These are phyloP conservation scores for Phlyctochytrium bullatum DNA, from an alignment of 192 early-diverging fungal genomes.

Conservation along the genomic window DNA sequence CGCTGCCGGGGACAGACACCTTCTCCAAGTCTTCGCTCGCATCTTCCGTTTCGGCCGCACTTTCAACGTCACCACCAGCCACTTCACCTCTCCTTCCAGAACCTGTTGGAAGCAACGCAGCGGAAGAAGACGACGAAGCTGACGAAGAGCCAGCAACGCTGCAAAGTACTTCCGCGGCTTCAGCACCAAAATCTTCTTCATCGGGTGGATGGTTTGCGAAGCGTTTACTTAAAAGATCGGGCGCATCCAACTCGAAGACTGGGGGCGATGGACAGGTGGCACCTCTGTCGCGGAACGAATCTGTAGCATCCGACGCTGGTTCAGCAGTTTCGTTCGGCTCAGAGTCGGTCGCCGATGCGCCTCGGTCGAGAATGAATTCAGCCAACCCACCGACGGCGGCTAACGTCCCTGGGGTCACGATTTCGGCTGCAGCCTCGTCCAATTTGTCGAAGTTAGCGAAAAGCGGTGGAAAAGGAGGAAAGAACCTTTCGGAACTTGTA, in stretches of 20 bases:
- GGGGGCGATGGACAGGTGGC: neutral
- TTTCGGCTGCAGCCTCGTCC: neutral
- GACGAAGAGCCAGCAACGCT: neutral
- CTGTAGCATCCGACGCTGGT: neutral
- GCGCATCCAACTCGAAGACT: no score
- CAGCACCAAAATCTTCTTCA: neutral
- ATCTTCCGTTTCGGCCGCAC: no score
- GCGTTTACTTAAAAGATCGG: neutral
- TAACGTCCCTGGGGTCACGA: neutral
- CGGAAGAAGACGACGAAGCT: neutral
- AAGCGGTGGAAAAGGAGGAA: slow-evolving; percentile 5
- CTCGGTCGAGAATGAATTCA: neutral
- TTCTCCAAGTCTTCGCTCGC: no score
- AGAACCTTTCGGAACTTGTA: neutral
- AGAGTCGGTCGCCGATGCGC: neutral
- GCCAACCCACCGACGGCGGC: neutral
- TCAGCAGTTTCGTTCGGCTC: no score
- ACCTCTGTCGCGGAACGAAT: neutral
- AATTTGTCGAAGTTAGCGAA: neutral
- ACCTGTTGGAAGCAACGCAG: neutral
- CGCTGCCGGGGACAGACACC: no score
- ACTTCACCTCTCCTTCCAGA: neutral
- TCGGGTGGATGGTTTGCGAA: neutral
- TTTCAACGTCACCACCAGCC: no score
- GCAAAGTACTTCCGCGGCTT: neutral